Evolutionary conservation across 2,329 filamentous ascomycete species (phyloP), one percentile per base, ranked within the genome.

Genomic region (Lasiodiplodia hormozganensis): DNA sequence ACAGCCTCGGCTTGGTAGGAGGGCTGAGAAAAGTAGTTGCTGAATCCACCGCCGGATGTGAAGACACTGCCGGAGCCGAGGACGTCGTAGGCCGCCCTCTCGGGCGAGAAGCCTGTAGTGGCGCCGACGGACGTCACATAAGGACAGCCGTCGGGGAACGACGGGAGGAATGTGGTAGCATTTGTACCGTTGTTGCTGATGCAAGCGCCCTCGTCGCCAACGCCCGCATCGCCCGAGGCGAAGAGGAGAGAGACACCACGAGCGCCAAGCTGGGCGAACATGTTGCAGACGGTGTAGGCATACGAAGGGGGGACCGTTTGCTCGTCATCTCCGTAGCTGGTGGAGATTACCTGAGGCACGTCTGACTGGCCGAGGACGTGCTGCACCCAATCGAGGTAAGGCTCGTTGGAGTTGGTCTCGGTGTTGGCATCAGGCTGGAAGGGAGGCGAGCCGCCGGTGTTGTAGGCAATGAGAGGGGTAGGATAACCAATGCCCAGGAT

Each of bases 81-180:
- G 0, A 72, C 73, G 70, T 77, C 77, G 72, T 81, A 82, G 23
- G 85, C 83, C 4, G 82, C 82, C 18, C 82, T 82, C 70, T 90
- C 89, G 0, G 88, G 88, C 69, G 82, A 75, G 52, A 84, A 80
- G 70, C 82, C 78, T 70, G 82, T 80, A 1, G 88, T 89, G 1
- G 86, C 90, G 7, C 90, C 90, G 1, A 92, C 86, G 2, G 85
- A 80, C 0, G 90, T 92, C 8, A 92, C 86, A 76, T 87, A 92
- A 0, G 90, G 90, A 72, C 90, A 93, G 0, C 86, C 85, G 0
- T 85, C 86, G 0, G 90, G 90, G 77, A 92, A 93, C 5, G 84
- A 85, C 1, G 89, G 84, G 36, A 88, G 80, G 74, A 90, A 88
- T 23, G 84, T 82, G 11, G 84, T 84, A 1, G 81, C 84, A 69